Evolutionary conservation across 805 yeast species (phyloP), one percentile per base, ranked within the genome.

Genomic region (Scheffersomyces coipomensis): DNA sequence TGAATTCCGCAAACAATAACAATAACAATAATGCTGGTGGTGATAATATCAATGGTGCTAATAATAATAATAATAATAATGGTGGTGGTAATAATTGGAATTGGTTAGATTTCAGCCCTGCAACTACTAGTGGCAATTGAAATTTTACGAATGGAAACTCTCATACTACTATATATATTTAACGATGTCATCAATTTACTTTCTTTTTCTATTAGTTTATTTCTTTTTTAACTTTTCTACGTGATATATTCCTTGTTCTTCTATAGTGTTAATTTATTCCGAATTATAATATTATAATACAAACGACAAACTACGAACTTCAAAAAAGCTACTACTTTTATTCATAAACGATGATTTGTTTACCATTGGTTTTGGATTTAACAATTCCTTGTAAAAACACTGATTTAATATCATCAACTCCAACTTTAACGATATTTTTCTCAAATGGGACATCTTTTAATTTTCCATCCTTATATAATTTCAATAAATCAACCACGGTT

Each of bases 401-500:
- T 8, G 64, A 56, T 19, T 74, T 53, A 19, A 77, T 58, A 37
- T 73, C 68, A 3, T 65, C 74, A 35, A 66, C 75, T 2, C 67
- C 39, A 31, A 64, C 63, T 46, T 64, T 64, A 10, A 66, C 53
- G 26, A 63, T 52, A 19, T 64, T 55, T 34, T 62, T 55, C n/a
- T 60, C 52, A 38, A 58, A 64, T 1, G 79, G 75, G 6, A 78
- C 75, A 22, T 72, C 76, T 19, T 52, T 57, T 22, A 86, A 58
- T 38, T 78, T 70, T n/a, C 83, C 85, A 2, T 66, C 53, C 37
- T 79, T 67, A 60, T 82, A 83, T 48, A 84, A 64, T 34, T 76
- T 66, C 31, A 84, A 66, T 30, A 88, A 67, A 24, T 70, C 76
- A 6, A 64, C 46, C 22, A 86, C 68, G n/a, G 83, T 75, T 3